Evolutionary conservation across 2,329 filamentous ascomycete species (phyloP).

Genomic region (Calonectria hongkongensis): DNA sequence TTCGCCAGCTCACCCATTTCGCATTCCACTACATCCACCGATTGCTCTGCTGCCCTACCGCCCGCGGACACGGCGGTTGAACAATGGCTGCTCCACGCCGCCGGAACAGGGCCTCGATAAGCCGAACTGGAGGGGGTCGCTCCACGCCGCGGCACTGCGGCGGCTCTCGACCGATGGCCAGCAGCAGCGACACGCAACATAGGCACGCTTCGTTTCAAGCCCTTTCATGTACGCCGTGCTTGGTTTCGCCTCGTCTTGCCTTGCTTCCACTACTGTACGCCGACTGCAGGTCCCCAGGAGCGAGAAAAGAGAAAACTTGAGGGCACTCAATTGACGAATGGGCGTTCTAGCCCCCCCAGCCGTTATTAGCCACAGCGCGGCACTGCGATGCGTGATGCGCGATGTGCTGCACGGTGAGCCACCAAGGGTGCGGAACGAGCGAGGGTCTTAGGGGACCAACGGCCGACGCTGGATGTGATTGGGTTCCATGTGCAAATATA

Average conservation of each 20-base stretch:
- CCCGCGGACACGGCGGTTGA: conserved; percentile 40
- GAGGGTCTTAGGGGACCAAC: conserved; percentile 37
- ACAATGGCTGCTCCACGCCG: conserved; percentile 34
- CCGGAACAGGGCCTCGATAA: conserved; percentile 41
- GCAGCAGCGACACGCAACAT: conserved; percentile 29
- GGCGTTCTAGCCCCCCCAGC: conserved; percentile 37
- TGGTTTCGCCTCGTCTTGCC: conserved; percentile 46
- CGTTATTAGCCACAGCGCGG: conserved; percentile 49
- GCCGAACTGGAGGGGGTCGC: conserved; percentile 31
- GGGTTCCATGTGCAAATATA: conserved; percentile 15
- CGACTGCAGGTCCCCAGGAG: conserved; percentile 53
- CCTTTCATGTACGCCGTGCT: conserved; percentile 33
- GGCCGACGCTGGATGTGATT: conserved; percentile 30
- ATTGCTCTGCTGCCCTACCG: conserved; percentile 18
- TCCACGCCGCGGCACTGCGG: conserved; percentile 25
- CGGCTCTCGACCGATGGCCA: conserved; percentile 28
- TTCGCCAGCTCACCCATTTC: conserved; percentile 25
- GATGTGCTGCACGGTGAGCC: conserved; percentile 46
- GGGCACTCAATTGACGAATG: conserved; percentile 52
- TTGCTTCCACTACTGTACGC: conserved; percentile 47
- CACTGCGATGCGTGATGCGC: conserved; percentile 47
- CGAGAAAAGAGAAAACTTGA: conserved; percentile 57
- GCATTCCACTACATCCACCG: conserved; percentile 19
- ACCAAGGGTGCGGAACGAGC: conserved; percentile 45
- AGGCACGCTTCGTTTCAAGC: conserved; percentile 22